Conservation (phyloP, 2,329 filamentous ascomycete genomes). For the Aspergillus alliaceus region DNA sequence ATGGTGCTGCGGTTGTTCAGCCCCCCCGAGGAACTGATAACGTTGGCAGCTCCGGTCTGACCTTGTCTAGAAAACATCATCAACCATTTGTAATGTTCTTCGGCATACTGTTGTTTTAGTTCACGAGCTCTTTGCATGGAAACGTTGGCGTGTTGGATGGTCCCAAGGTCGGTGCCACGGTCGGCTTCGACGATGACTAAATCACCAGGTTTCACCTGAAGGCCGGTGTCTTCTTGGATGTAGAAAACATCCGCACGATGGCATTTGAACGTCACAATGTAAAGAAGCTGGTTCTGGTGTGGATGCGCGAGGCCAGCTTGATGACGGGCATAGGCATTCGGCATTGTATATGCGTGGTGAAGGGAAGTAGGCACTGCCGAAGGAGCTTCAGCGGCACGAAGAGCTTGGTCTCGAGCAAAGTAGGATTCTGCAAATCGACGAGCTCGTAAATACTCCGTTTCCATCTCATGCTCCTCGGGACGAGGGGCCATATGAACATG, state of each 20-base stretch:
- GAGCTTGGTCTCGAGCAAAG: slow-evolving; percentile 41
- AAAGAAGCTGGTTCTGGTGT: slow-evolving; percentile 50
- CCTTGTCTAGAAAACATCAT: slow-evolving; percentile 95
- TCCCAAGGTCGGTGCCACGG: slow-evolving; percentile 91
- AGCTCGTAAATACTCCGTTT: slow-evolving; percentile 40
- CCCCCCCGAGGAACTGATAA: slow-evolving; percentile 51
- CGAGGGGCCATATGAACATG: slow-evolving; percentile 34
- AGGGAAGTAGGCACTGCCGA: slow-evolving; percentile 37
- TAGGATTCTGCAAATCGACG: slow-evolving; percentile 45
- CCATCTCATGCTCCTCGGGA: slow-evolving; percentile 31
- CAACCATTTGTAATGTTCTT: slow-evolving; percentile 96
- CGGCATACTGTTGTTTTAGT: slow-evolving; percentile 84
- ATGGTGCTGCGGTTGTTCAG: slow-evolving; percentile 68
- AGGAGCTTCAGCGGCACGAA: slow-evolving; percentile 34
- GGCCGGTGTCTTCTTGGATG: slow-evolving; percentile 89
- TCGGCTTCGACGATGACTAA: slow-evolving; percentile 97
- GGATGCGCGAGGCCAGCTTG: slow-evolving; percentile 36
- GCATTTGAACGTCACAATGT: slow-evolving; percentile 96
- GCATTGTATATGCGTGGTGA: slow-evolving; percentile 41
- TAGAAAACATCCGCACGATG: slow-evolving; percentile 95
- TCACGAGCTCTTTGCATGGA: slow-evolving; percentile 86
- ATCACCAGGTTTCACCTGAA: slow-evolving; percentile 87
- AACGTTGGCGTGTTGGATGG: slow-evolving; percentile 84
- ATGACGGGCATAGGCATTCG: slow-evolving; percentile 39
- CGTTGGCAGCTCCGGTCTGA: slow-evolving; percentile 44